phyloP scores from a whole-genome alignment of 1,284 basidiomycete species.

The Porodaedalea pini region DNA sequence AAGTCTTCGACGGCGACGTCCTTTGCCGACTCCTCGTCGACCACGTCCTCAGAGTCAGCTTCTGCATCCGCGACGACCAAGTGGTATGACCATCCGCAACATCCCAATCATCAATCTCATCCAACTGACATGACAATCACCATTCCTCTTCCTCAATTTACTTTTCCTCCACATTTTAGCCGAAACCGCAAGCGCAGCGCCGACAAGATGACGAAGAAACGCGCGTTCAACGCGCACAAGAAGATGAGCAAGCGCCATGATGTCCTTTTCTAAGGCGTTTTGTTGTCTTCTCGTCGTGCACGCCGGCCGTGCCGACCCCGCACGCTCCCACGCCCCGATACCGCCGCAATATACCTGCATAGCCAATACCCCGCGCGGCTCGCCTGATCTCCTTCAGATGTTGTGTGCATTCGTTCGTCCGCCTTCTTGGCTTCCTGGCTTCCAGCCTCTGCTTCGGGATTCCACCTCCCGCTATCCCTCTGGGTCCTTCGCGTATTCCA shows the following conservation, averaged over 20 bases:
- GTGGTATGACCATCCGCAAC: neutral
- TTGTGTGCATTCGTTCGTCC: neutral
- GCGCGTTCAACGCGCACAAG: constrained; percentile 4
- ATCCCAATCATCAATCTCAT: neutral
- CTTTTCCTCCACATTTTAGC: neutral
- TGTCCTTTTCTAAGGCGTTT: neutral
- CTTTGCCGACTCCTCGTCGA: neutral
- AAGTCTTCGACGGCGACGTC: neutral
- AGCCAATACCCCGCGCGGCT: neutral
- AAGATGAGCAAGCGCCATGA: constrained; percentile 4
- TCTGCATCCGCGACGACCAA: neutral
- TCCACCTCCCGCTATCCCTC: no score
- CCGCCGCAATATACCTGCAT: neutral
- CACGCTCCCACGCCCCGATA: neutral
- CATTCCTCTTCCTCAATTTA: neutral
- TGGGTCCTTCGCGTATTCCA: no score
- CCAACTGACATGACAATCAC: neutral
- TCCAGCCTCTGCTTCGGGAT: no score
- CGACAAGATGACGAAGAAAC: neutral
- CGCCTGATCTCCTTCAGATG: no score
- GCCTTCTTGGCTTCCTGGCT: neutral
- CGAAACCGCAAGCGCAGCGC: constrained; percentile 1
- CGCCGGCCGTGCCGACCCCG: neutral
- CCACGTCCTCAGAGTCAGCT: neutral
- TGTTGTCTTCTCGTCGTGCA: neutral